Evolutionary conservation across 345 rosid genomes (phyloP).

Genomic region (Trapa bicornis): DNA sequence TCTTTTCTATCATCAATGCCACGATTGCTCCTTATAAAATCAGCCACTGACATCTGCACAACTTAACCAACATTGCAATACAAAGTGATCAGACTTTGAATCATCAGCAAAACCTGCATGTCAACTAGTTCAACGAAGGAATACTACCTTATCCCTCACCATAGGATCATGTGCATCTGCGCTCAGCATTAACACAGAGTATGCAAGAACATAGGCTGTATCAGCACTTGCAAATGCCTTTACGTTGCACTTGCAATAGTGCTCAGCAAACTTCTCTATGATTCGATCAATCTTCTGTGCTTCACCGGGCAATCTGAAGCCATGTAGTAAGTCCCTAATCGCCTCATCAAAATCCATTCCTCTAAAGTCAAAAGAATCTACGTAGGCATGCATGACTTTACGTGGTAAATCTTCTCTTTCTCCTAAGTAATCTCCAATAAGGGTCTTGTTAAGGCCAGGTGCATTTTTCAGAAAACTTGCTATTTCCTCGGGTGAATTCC

Average conservation of each 20-base stretch:
- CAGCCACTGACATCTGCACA: constrained; percentile 95
- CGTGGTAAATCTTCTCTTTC: constrained; percentile 91
- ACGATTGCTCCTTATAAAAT: constrained; percentile 85
- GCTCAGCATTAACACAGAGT: constrained; percentile 91
- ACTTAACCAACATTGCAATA: constrained; percentile 9
- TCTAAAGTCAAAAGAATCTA: constrained; percentile 85
- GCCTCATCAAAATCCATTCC: constrained; percentile 95
- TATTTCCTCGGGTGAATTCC: constrained; percentile 84
- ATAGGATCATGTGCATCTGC: constrained; percentile 96
- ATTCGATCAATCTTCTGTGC: constrained; percentile 98
- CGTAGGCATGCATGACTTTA: constrained; percentile 97
- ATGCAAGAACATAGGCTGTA: constrained; percentile 97
- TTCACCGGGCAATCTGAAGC: constrained; percentile 97
- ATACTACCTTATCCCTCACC: constrained; percentile 89
- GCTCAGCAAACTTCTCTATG: constrained; percentile 97
- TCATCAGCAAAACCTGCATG: background rate
- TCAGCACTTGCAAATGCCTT: constrained; percentile 91
- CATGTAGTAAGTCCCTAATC: constrained; percentile 66
- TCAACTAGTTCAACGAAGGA: constrained; percentile 8
- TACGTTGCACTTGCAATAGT: constrained; percentile 92
- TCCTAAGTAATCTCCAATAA: constrained; percentile 96
- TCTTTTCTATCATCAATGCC: constrained; percentile 99
- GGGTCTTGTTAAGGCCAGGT: constrained; percentile 70
- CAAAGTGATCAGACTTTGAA: constrained; percentile 11
- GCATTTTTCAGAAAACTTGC: constrained; percentile 87